A percentile compares a stretch with the other conserved stretches of the same genome.
Conservation (phyloP, 108 stramenopile genomes). For the Phaeodactylum tricornutum region DNA sequence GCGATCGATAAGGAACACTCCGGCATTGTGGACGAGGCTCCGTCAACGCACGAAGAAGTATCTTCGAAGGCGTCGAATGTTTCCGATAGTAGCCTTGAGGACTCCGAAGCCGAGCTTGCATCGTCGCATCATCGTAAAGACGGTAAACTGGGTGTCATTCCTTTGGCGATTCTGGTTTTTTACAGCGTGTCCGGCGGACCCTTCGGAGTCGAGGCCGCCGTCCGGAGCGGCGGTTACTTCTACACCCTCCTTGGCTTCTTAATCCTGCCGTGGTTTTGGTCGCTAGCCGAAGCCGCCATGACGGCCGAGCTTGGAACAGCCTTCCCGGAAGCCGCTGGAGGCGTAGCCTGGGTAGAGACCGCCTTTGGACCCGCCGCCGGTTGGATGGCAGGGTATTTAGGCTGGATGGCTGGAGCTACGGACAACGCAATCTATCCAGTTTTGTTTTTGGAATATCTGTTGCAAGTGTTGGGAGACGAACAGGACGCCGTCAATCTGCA, state of each 20-base stretch:
- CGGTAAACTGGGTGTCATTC: constrained; percentile 23
- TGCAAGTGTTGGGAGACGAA: constrained; percentile 32
- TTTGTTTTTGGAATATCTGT: constrained; percentile 72
- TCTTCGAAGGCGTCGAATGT: no score
- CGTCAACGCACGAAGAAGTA: no score
- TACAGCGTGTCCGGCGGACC: constrained; percentile 88
- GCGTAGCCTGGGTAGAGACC: constrained; percentile 84
- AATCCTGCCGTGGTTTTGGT: constrained; percentile 83
- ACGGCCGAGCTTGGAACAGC: constrained; percentile 78
- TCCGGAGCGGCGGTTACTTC: constrained; percentile 74
- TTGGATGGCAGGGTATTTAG: constrained; percentile 74
- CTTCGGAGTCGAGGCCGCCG: constrained; percentile 85
- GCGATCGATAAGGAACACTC: no score
- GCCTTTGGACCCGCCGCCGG: constrained; percentile 81
- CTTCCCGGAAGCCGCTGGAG: constrained; percentile 82
- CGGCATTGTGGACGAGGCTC: no score
- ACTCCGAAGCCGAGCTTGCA: no score
- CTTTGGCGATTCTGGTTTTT: constrained; percentile 82
- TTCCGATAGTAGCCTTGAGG: no score
- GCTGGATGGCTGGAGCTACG: constrained; percentile 79
- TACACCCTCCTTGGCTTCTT: constrained; percentile 73
- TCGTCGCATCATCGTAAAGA: no score
- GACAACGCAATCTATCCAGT: constrained; percentile 87
- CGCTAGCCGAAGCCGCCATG: constrained; percentile 78
- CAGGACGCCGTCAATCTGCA: not conserved